phyloP scores from a whole-genome alignment of 176 grass and related monocot genomes.

The Triticum dicoccoides region DNA sequence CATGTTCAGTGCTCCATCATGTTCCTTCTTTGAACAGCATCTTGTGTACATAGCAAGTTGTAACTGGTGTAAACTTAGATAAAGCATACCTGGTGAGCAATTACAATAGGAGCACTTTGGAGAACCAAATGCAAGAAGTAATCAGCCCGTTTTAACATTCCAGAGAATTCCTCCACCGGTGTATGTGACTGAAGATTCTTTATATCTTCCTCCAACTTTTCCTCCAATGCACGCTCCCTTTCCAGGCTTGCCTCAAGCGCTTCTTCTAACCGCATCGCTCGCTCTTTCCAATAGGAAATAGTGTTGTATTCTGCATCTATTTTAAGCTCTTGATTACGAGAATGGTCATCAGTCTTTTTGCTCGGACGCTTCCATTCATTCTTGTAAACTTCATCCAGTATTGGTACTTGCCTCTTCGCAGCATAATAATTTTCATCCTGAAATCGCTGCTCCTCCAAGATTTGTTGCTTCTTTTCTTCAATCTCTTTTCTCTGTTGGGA shows the following conservation, averaged over 20 bases:
- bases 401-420: conserved; percentile 55
- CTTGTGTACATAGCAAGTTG: conserved; percentile 15
- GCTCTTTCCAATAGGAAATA: conserved; percentile 69
- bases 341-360: conserved; percentile 43
- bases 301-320: conserved; percentile 55
- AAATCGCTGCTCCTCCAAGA: conserved; percentile 61
- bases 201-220: conserved; percentile 62
- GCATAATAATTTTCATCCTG: conserved; percentile 73
- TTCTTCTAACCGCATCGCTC: conserved; percentile 51
- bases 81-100: conserved; percentile 82
- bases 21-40: background rate
- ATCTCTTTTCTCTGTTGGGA: conserved; percentile 71
- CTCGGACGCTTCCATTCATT: conserved; percentile 55
- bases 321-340: conserved; percentile 56
- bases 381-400: conserved; percentile 77
- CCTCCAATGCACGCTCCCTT: conserved; percentile 58
- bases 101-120: conserved; percentile 87
- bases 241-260: conserved; percentile 62
- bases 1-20: background rate
- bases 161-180: conserved; percentile 80
- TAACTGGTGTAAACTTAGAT: conserved; percentile 13
- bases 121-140: conserved; percentile 98
- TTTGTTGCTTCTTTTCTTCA: conserved; percentile 75
- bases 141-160: conserved; percentile 77
- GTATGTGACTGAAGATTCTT: conserved; percentile 65